Evolutionary conservation across 176 grass and related monocot genomes (phyloP), one percentile per base, ranked within the genome.

Genomic region (Bonia amplexicaulis): DNA sequence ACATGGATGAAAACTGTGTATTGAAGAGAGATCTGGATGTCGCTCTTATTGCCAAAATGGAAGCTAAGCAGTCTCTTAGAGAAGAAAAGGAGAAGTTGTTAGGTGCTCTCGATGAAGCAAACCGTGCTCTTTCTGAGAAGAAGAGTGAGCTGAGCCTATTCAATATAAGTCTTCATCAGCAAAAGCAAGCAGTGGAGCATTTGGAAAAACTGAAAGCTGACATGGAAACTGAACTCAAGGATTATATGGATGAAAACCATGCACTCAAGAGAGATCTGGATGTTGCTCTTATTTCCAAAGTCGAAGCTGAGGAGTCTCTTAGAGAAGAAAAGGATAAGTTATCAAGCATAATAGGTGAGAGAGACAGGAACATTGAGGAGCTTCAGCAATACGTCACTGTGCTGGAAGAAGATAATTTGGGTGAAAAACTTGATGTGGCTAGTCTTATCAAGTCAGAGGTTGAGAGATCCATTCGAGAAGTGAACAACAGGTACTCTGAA

Each of bases 391-490:
- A 82, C 27, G 86, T 90, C 9, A 2, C 6, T 46, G 14, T 45
- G 2, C 52, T 95, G 41, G 82, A 90, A 88, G 90, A 90, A 95
- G 85, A 92, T 81, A 92, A 87, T 35, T 9, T 74, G 40, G 78
- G 37, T 16, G 70, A 69, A 52, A 85, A 92, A 27, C 77, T 88
- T 84, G 88, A 92, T 69, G 48, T 82, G 41, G 70, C 16, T 13
- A 78, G 55, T 81, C 68, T 88, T 81, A 75, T 92, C 65, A 86
- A 85, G 71, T 78, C 47, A 68, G 82, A 88, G 49, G 84, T 46
- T 86, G 47, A 75, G 23, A 92, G 78, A 42, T 69, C 46, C n/a
- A 49, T 85, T 47, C 82, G 42, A 74, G 86, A 81, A 68, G 82
- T 90, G 64, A 90, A 86, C 26, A 67, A 20, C 14, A 77, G 53